Percentiles rank a stretch among this genome's conserved stretches.
phyloP scores from a whole-genome alignment of 805 yeast genomes.

The Saccharomycopsis fibuligera region DNA sequence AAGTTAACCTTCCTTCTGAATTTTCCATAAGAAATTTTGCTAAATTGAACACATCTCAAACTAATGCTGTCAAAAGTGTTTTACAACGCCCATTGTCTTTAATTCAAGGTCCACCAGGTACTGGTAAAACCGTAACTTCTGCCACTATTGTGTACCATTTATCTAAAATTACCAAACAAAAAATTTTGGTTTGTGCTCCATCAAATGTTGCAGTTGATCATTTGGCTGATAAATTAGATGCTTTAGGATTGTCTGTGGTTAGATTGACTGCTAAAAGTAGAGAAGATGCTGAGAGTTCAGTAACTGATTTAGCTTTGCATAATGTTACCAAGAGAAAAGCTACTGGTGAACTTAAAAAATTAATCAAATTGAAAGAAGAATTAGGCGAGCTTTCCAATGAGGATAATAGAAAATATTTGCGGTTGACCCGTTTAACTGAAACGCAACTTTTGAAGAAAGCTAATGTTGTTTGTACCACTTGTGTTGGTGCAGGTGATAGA shows the following conservation, averaged over 20 bases:
- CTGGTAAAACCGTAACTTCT: slow-evolving; percentile 92
- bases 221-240: slow-evolving; percentile 63
- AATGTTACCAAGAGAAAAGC: slow-evolving; percentile 42
- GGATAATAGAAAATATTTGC: slow-evolving; percentile 43
- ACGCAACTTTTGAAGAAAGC: slow-evolving; percentile 43
- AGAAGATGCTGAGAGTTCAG: slow-evolving; percentile 71
- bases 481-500: slow-evolving; percentile 85
- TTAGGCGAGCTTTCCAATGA: slow-evolving; percentile 58
- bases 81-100: slow-evolving; percentile 67
- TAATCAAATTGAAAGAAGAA: slow-evolving; percentile 52
- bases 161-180: slow-evolving; percentile 51
- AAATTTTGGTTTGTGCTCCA: slow-evolving; percentile 87
- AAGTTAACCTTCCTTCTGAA: slow-evolving; percentile 52
- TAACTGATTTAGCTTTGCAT: slow-evolving; percentile 52
- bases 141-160: slow-evolving; percentile 81
- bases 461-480: slow-evolving; percentile 83
- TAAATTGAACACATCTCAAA: slow-evolving; percentile 70
- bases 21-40: slow-evolving; percentile 64
- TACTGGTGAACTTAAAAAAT: slow-evolving; percentile 50
- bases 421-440: slow-evolving; percentile 43
- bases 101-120: slow-evolving; percentile 95
- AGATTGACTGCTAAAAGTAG: slow-evolving; percentile 70
- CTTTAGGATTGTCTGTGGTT: slow-evolving; percentile 71
- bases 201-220: slow-evolving; percentile 95
- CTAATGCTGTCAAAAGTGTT: slow-evolving; percentile 65